These are phyloP conservation scores for Penicillium cataractarum DNA, from an alignment of 495 filamentous ascomycete genomes.

Conservation along the genomic window DNA sequence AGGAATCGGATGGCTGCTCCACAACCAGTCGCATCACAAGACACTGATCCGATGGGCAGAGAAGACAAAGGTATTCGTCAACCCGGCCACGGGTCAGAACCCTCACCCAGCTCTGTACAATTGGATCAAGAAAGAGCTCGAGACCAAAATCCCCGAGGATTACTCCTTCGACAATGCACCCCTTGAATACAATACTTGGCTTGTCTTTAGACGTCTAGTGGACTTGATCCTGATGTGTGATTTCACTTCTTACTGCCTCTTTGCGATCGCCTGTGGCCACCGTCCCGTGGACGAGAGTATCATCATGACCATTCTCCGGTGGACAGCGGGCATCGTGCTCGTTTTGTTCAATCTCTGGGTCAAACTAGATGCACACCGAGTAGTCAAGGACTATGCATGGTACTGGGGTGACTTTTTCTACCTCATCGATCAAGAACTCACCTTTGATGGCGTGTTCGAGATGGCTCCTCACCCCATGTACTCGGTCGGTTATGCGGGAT, in stretches of 20 bases:
- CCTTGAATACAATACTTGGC: slow-evolving; percentile 98
- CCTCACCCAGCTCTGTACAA: slow-evolving; percentile 79
- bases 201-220: slow-evolving; percentile 91
- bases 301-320: slow-evolving; percentile 70
- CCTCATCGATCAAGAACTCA: slow-evolving; percentile 95
- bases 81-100: slow-evolving; percentile 77
- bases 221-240: slow-evolving; percentile 98
- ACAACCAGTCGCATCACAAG: slow-evolving; percentile 85
- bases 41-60: slow-evolving; percentile 87
- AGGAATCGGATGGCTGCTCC: slow-evolving; percentile 89
- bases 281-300: slow-evolving; percentile 72
- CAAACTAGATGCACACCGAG: slow-evolving; percentile 93
- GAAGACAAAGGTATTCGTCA: slow-evolving; percentile 81
- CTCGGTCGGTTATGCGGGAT: slow-evolving; percentile 96
- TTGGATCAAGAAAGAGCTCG: slow-evolving; percentile 82
- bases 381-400: slow-evolving; percentile 99
- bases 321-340: slow-evolving; percentile 77
- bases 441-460: slow-evolving; percentile 98
- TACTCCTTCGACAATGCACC: slow-evolving; percentile 93
- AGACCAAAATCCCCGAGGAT: slow-evolving; percentile 90
- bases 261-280: slow-evolving; percentile 86
- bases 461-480: slow-evolving; percentile 99
- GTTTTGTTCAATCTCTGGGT: slow-evolving; percentile 98
- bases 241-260: slow-evolving; percentile 93
- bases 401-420: slow-evolving; percentile 99